Conservation (phyloP, 495 filamentous ascomycete genomes). For the Cudoniella acicularis region DNA sequence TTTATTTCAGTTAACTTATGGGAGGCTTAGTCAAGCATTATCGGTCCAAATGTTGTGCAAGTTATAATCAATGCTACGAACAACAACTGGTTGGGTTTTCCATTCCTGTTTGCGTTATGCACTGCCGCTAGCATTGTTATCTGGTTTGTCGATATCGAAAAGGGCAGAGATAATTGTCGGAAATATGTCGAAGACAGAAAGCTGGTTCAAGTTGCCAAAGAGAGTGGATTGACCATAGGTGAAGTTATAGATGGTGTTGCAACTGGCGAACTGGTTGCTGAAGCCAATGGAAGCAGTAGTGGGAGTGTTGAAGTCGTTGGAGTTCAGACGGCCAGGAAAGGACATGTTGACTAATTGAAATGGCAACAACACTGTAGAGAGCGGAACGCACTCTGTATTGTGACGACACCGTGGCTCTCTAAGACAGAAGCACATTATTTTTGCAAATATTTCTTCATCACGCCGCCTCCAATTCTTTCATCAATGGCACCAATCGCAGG, state of each 20-base stretch:
- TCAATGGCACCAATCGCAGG: too few relatives aligned
- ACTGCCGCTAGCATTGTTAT: slow-evolving; percentile 38
- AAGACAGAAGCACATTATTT: too few relatives aligned
- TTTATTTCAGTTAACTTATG: background rate
- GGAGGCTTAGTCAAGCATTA: slow-evolving; percentile 41
- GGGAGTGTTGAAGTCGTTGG: background rate
- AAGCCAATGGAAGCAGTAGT: background rate
- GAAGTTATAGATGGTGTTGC: slow-evolving; percentile 16
- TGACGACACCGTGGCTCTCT: too few relatives aligned
- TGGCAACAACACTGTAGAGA: too few relatives aligned
- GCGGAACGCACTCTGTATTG: too few relatives aligned
- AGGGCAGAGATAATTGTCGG: slow-evolving; percentile 42
- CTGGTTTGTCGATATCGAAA: slow-evolving; percentile 42
- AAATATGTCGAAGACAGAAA: slow-evolving; percentile 39
- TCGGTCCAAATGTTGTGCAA: slow-evolving; percentile 40
- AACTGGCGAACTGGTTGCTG: background rate
- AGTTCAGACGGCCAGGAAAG: background rate
- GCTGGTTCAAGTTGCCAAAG: slow-evolving; percentile 16
- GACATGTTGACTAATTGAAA: background rate
- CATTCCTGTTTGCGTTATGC: slow-evolving; percentile 45
- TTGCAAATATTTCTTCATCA: too few relatives aligned
- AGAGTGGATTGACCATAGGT: slow-evolving; percentile 9
- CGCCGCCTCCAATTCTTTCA: too few relatives aligned
- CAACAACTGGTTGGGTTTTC: slow-evolving; percentile 51
- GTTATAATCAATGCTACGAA: slow-evolving; percentile 45